Conservation (phyloP, 2,329 filamentous ascomycete genomes). For the Aspergillus bombycis region DNA sequence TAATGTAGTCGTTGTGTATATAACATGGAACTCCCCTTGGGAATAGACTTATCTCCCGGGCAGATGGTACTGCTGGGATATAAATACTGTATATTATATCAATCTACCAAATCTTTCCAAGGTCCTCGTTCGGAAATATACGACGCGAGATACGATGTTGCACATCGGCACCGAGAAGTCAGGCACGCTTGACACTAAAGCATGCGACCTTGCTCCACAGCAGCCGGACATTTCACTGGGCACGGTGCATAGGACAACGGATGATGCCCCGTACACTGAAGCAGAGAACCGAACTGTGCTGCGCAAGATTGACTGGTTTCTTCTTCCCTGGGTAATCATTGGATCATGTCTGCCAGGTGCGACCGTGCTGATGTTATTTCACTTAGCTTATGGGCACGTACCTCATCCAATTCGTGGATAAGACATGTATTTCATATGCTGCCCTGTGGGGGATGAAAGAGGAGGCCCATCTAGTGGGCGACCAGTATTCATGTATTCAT, state of each 20-base stretch:
- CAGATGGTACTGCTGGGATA: neutral
- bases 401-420: no score
- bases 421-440: neutral
- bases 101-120: neutral
- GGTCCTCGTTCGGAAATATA: neutral
- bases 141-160: neutral
- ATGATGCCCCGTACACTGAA: no score
- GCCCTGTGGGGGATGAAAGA: neutral
- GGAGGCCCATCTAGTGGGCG: neutral
- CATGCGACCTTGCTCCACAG: no score
- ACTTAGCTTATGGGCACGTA: no score
- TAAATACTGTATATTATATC: neutral
- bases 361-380: no score
- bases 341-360: no score
- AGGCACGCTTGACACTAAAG: neutral
- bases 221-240: no score
- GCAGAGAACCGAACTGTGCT: no score
- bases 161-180: neutral
- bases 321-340: no score
- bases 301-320: no score
- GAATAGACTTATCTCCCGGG: neutral
- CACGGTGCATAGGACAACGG: no score
- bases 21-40: neutral
- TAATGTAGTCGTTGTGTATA: neutral
- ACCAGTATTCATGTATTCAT: neutral